Conservation (phyloP, 208 protist species). For the Acanthamoeba culbertsoni region DNA sequence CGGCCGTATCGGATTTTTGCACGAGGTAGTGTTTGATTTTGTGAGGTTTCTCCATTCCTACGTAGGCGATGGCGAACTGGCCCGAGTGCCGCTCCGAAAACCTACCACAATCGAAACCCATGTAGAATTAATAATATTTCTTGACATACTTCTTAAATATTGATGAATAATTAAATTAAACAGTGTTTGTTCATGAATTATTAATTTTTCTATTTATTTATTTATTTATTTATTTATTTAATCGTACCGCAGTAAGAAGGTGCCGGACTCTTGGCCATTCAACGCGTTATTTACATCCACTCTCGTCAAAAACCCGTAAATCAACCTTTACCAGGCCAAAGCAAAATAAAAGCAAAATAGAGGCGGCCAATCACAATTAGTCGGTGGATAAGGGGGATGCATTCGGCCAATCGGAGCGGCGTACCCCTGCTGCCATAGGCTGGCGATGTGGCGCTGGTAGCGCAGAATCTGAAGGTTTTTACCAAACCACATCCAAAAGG, state of each 20-base stretch:
- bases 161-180: no score
- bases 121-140: no score
- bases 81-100: slow-evolving; percentile 51
- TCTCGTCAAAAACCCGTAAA: slow-evolving; percentile 57
- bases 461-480: slow-evolving; percentile 59
- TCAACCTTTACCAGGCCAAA: neutral
- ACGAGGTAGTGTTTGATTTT: slow-evolving; percentile 62
- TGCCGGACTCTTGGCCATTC: slow-evolving; percentile 56
- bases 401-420: neutral
- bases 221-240: no score
- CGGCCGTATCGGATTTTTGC: slow-evolving; percentile 52
- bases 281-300: slow-evolving; percentile 48
- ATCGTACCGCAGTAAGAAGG: slow-evolving; percentile 33
- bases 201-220: no score
- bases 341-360: neutral
- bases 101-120: neutral
- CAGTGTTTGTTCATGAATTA: no score
- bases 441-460: slow-evolving; percentile 58
- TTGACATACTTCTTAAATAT: no score
- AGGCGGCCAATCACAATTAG: neutral
- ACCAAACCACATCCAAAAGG: slow-evolving; percentile 57
- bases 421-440: slow-evolving; percentile 59
- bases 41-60: slow-evolving; percentile 34
- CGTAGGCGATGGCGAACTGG: slow-evolving; percentile 56
- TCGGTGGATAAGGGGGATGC: neutral